Base-by-base conservation (phyloP, 2,329 filamentous ascomycete species). In the Xylaria sp. region DNA sequence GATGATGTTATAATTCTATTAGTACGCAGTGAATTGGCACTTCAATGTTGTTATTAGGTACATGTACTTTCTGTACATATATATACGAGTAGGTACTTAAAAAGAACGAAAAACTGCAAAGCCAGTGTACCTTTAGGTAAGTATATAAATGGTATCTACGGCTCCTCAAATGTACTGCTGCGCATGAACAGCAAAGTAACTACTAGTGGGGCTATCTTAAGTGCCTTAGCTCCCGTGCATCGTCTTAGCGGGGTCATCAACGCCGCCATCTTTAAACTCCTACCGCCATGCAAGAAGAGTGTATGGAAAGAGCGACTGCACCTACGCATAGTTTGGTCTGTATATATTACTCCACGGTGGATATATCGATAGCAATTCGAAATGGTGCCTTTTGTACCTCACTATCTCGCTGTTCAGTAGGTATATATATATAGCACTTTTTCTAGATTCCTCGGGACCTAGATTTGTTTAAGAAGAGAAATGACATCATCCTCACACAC, bases 401-500 rank as follows among this genome's bases (percentile, higher is more conserved):
- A 23, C 10, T 4, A 49, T 13, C 20, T 13, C 1, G 4, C 52
- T 56, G 20, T 56, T 3, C 20, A 56, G 13, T 4, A 56, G 1
- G 9, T 39, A 12, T 56, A 15, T 12, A 56, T 9, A n/a, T 39
- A 13, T 56, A 23, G 10, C 20, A 23, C 3, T n/a, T 15, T 20
- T 39, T 33, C 23, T 46, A 10, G 43, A 3, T 28, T 28, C 48
- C 48, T 28, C 23, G 15, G 3, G 25, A 18, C 39, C 41, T 49
- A 13, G 20, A 49, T 23, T 3, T 25, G 4, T 13, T 13, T 3
- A 13, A 49, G 25, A 23, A 49, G 20, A 49, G 23, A 20, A 23
- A 66, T 67, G 60, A 60, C 64, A 69, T 66, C 59, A 60, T 31
- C 46, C 6, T 8, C 36, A 25, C n/a, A n/a, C 13, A 41, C 33